These are phyloP conservation scores for Diplodia sapinea DNA, from an alignment of 2,329 filamentous ascomycete species.

Conservation along the genomic window DNA sequence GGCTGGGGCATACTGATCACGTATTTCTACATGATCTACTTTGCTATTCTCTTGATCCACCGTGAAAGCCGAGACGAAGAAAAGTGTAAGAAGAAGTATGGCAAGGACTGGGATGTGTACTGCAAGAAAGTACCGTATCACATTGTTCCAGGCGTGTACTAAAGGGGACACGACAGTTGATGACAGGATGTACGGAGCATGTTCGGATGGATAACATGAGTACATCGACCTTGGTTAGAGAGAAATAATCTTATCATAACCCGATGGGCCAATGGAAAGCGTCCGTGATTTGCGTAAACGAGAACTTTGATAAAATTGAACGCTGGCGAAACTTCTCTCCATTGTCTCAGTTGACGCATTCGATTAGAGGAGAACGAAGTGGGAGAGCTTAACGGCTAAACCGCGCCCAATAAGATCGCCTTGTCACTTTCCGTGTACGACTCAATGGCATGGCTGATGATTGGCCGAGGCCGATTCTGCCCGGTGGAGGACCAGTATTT, in stretches of 20 bases:
- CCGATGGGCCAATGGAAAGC: neutral
- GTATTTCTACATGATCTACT: slow-evolving; percentile 95
- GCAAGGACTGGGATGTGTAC: slow-evolving; percentile 89
- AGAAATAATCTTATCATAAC: neutral
- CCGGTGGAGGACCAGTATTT: neutral
- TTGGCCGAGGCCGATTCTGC: neutral
- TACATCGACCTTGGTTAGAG: neutral
- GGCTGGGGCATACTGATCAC: slow-evolving; percentile 89
- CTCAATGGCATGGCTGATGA: neutral
- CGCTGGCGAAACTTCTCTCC: neutral
- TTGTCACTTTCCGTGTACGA: neutral
- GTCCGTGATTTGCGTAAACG: neutral
- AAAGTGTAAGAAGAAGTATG: slow-evolving; percentile 91
- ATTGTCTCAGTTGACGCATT: neutral
- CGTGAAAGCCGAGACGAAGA: slow-evolving; percentile 86
- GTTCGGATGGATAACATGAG: neutral
- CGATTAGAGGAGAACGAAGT: neutral
- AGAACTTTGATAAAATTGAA: neutral
- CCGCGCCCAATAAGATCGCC: neutral
- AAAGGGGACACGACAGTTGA: neutral
- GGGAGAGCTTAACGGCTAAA: neutral
- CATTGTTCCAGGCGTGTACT: slow-evolving; percentile 88
- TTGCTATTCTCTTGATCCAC: slow-evolving; percentile 83
- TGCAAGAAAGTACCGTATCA: slow-evolving; percentile 79
- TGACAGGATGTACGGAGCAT: neutral